Conservation (phyloP, 768 basidiomycete species). For the Trametes cinnabarina region DNA sequence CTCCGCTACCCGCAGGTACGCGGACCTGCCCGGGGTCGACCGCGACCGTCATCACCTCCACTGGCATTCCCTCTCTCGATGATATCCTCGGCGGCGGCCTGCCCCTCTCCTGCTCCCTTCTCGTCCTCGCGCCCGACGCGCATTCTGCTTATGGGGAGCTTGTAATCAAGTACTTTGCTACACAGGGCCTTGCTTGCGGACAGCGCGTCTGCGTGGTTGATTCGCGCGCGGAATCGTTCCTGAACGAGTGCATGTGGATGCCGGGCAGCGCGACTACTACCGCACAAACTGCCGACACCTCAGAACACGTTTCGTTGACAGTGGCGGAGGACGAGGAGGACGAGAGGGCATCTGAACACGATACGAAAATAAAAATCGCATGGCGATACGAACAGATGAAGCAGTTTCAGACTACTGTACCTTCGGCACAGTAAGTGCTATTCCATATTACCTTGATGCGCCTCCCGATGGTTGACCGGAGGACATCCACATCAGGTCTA, state of each 20-base stretch:
- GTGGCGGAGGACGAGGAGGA: slow-evolving; percentile 41
- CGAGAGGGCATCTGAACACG: slow-evolving; percentile 35
- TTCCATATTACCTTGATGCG: too few relatives aligned
- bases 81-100: slow-evolving; percentile 92
- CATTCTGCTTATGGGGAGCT: slow-evolving; percentile 86
- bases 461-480: slow-evolving; percentile 11
- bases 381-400: slow-evolving; percentile 97
- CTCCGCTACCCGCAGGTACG: slow-evolving; percentile 48
- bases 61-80: slow-evolving; percentile 90
- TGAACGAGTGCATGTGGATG: slow-evolving; percentile 81
- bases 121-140: slow-evolving; percentile 77
- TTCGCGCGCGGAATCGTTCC: slow-evolving; percentile 53
- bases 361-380: slow-evolving; percentile 85
- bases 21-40: slow-evolving; percentile 56
- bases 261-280: slow-evolving; percentile 33
- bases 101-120: slow-evolving; percentile 73
- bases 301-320: slow-evolving; percentile 20
- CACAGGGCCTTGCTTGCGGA: slow-evolving; percentile 76
- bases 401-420: slow-evolving; percentile 84
- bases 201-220: slow-evolving; percentile 72
- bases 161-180: slow-evolving; percentile 82
- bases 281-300: neutral
- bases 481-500: slow-evolving; percentile 35
- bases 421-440: slow-evolving; percentile 50
- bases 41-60: slow-evolving; percentile 64